Base-by-base conservation (phyloP, 805 yeast genomes). In the Candida quercuum region DNA sequence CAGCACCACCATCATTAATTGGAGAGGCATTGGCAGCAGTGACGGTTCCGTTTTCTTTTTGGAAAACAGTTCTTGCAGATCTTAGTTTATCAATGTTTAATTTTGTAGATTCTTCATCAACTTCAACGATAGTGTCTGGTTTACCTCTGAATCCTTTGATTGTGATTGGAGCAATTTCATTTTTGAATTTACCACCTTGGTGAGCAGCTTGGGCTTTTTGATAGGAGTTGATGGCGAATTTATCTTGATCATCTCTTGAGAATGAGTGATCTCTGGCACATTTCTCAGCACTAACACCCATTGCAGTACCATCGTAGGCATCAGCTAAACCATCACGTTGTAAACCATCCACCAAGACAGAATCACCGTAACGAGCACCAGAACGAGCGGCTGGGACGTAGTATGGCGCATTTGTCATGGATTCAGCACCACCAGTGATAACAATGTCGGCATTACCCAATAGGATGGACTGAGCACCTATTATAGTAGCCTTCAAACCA, bases 251-350 rank as follows among this genome's bases (percentile, higher is more conserved):
- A 48, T 86, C 89, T 61, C 98, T 82, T 26, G 93, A 56, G 49
- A 91, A 59, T 15, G 60, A 60, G 66, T 86, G 79, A 58, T 88
- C 95, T 38, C 68, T 69, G 31, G 98, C 98, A 69, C 96, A 88
- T 62, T 88, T 88, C 67, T 93, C 99, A 48, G 96, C 99, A 49
- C 93, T 88, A 41, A 85, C 85, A 60, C 99, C 99, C 99, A 93
- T 93, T 47, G 95, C 85, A 49, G 71, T 64, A 48, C 81, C 78
- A 51, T 82, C 86, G 67, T 88, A 93, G 25, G 93, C 98, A 63
- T 93, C 99, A 60, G 78, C 72, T 52, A 93, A 71, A 54, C 99
- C 99, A 64, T 93, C 99, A 59, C 81, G 81, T 62, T 82, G 85
- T 43, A 93, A 66, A 57, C 96, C 98, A 59, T 93, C 99, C 33